Base-by-base conservation (phyloP, 805 yeast genomes). In the Candida coleopterorum region DNA sequence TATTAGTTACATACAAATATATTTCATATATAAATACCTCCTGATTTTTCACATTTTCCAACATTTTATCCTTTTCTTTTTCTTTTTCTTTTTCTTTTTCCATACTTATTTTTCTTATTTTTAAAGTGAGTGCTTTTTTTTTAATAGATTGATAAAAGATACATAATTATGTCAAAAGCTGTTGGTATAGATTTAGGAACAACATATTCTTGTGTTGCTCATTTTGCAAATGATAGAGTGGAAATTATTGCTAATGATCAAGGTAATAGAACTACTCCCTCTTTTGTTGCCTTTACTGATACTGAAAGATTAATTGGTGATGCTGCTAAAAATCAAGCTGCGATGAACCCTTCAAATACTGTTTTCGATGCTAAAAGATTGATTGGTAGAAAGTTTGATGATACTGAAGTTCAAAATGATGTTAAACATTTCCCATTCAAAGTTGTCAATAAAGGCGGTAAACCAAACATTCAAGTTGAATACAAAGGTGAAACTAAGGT, bases 321-420 rank as follows among this genome's bases (percentile, higher is more conserved):
- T 69, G 95, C 97, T 51, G 97, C 97, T 43, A 90, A 90, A 80
- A 89, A 90, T 69, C 97, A 90, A 72, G 96, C 96, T 39, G 96
- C 97, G 48, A 85, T 89, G 81, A 90, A 90, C 72, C 97, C 97
- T 37, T 50, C 70, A 43, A 89, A 89, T 76, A 89, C 97, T 30
- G 89, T 89, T 43, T 89, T 89, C 56, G 97, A 89, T 56, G 95
- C 95, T 55, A 89, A 89, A 75, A 84, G 97, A 72, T 77, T 89
- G 60, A 89, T 89, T 60, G 95, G 94, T 51, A 79, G 71, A 77
- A 85, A 62, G 58, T 85, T 81, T 55, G 64, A 68, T 48, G 96
- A 89, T 55, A 74, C 80, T 32, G 90, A 81, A 54, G 93, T 88
- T 39, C 79, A 75, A 49, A 73, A 64, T 39, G 96, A 88, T 59